Conservation (phyloP, 2,329 filamentous ascomycete genomes). For the Diaporthe humulicola region DNA sequence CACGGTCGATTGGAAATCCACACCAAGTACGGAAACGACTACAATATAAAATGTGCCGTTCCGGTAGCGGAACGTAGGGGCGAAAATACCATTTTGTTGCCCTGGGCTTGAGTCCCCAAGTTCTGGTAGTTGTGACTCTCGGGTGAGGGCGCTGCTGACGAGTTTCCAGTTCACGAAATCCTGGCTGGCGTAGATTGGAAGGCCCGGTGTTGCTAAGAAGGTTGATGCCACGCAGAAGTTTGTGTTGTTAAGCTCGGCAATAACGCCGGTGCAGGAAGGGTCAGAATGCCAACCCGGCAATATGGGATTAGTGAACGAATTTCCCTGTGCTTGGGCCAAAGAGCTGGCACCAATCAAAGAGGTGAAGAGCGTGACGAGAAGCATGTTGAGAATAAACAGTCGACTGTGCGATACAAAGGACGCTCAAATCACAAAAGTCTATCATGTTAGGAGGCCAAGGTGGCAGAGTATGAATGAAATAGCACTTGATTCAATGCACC, state of each 20-base stretch:
- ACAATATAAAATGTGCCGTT: constrained; percentile 59
- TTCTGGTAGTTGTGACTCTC: constrained; percentile 32
- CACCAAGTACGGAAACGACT: constrained; percentile 46
- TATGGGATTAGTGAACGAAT: constrained; percentile 54
- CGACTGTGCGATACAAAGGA: background rate
- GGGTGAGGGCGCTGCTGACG: constrained; percentile 38
- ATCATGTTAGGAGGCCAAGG: background rate
- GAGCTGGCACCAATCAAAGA: background rate
- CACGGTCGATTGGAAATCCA: constrained; percentile 49
- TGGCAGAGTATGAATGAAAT: background rate
- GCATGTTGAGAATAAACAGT: background rate
- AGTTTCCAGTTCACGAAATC: constrained; percentile 57
- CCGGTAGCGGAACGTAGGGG: constrained; percentile 59
- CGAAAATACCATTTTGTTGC: constrained; percentile 58
- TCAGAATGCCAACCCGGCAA: constrained; percentile 61
- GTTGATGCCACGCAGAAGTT: constrained; percentile 60
- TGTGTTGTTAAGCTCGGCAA: constrained; percentile 51
- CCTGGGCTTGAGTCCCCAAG: background rate
- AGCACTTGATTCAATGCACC: background rate
- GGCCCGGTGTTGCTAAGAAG: constrained; percentile 59
- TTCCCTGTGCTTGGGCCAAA: background rate
- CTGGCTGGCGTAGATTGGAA: constrained; percentile 58
- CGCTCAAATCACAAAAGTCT: no score
- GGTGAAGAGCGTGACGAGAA: background rate
- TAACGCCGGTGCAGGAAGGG: constrained; percentile 57